phyloP scores from a whole-genome alignment of 352 stramenopile genomes.

The Pythium phragmitis region DNA sequence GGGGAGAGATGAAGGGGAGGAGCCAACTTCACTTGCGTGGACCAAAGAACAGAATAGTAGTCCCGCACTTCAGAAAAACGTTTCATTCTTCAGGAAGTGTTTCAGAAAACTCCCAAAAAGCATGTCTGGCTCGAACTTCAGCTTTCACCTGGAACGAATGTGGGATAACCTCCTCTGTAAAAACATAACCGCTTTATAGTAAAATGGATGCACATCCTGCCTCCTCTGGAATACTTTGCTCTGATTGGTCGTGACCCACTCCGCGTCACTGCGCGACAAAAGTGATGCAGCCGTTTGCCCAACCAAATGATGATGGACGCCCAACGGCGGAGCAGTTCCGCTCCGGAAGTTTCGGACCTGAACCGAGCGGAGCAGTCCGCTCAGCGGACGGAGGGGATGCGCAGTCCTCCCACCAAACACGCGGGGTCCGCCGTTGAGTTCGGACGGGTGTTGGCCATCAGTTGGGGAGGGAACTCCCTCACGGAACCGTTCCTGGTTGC shows the following conservation, averaged over 20 bases:
- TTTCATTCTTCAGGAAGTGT: slow-evolving; percentile 4
- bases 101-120: slow-evolving; percentile 1
- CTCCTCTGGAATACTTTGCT: slow-evolving; percentile 5
- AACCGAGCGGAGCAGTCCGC: slow-evolving; percentile 3
- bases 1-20: neutral
- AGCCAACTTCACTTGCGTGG: neutral
- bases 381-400: slow-evolving; percentile 10
- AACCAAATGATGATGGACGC: slow-evolving; percentile 27
- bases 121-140: neutral
- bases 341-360: too few relatives aligned
- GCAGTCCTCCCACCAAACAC: slow-evolving; percentile 6
- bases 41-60: slow-evolving; percentile 10
- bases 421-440: slow-evolving; percentile 17
- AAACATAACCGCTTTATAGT: neutral
- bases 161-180: neutral
- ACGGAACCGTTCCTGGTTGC: neutral
- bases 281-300: slow-evolving; percentile 18
- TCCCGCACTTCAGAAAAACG: slow-evolving; percentile 9
- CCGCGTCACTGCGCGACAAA: slow-evolving; percentile 11
- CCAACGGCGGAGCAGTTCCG: slow-evolving; percentile 8
- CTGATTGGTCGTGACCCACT: slow-evolving; percentile 24
- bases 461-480: neutral
- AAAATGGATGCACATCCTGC: slow-evolving; percentile 15
- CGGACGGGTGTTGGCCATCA: slow-evolving; percentile 3
- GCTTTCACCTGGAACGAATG: neutral